Evolutionary conservation across 2,329 filamentous ascomycete genomes (phyloP).

Genomic region (Bipolaris bicolor): DNA sequence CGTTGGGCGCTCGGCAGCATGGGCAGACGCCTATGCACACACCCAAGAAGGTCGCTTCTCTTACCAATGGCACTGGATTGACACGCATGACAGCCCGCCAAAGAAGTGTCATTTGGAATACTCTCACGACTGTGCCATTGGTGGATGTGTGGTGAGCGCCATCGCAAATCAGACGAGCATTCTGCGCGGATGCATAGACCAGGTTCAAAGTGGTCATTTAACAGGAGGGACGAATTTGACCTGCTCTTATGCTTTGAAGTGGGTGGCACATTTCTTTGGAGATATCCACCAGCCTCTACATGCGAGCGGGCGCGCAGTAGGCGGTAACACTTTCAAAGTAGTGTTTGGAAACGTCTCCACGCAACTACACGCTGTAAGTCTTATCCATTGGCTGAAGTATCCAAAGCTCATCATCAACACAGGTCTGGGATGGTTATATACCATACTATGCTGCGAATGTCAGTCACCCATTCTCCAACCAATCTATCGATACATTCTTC

Average conservation of each 20-base stretch:
- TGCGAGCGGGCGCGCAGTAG: conserved; percentile 46
- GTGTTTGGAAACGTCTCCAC: conserved; percentile 44
- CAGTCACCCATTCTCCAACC: conserved; percentile 42
- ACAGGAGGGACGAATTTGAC: conserved; percentile 42
- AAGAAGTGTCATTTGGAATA: conserved; percentile 46
- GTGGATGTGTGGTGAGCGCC: conserved; percentile 51
- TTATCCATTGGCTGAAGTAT: neutral
- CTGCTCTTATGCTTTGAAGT: conserved; percentile 52
- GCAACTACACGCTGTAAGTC: conserved; percentile 48
- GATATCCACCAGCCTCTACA: conserved; percentile 53
- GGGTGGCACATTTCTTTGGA: conserved; percentile 51
- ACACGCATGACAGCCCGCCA: conserved; percentile 45
- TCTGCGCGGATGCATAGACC: conserved; percentile 43
- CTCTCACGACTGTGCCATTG: conserved; percentile 45
- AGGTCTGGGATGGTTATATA: conserved; percentile 51
- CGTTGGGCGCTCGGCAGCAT: conserved; percentile 49
- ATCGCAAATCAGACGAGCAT: conserved; percentile 52
- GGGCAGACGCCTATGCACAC: conserved; percentile 50
- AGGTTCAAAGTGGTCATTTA: conserved; percentile 33
- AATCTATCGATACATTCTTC: conserved; percentile 47
- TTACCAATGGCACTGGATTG: conserved; percentile 53
- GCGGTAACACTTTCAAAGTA: conserved; percentile 49
- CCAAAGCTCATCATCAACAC: conserved; percentile 24
- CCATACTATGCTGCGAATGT: conserved; percentile 47
- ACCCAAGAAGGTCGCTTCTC: conserved; percentile 49